A percentile compares a stretch with the other conserved stretches of the same genome.
Conservation (phyloP, 495 filamentous ascomycete species). For the Immersiella caudata region DNA sequence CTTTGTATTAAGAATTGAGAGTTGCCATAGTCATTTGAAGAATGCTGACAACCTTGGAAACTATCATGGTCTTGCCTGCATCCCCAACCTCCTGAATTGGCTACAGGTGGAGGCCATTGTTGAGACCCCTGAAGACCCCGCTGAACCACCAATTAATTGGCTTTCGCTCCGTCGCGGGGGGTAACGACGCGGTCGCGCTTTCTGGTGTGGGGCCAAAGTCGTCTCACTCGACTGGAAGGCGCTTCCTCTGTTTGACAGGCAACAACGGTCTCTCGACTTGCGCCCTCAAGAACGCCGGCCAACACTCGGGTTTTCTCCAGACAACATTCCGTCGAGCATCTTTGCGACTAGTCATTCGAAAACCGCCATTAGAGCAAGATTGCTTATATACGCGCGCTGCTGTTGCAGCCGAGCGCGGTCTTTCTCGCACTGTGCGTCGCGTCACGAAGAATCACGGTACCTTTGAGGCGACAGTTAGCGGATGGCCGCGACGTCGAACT, state of each 20-base stretch:
- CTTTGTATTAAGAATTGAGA: too few species aligned
- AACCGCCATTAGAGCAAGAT: not conserved
- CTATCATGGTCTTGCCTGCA: not conserved
- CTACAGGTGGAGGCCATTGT: not conserved
- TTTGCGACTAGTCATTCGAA: not conserved
- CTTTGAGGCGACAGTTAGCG: not conserved
- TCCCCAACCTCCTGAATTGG: not conserved
- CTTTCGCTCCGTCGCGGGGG: constrained; percentile 35
- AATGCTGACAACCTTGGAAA: not conserved
- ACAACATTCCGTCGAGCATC: not conserved
- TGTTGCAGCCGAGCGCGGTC: not conserved
- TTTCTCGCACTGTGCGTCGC: constrained; percentile 12
- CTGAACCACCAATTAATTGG: not conserved
- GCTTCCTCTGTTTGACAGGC: constrained; percentile 11
- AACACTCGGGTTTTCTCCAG: not conserved
- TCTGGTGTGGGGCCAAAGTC: constrained; percentile 15
- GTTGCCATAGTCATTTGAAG: not conserved
- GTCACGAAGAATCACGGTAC: constrained; percentile 7
- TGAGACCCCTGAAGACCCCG: constrained; percentile 25
- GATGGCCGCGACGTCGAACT: constrained; percentile 23
- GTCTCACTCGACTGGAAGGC: not conserved
- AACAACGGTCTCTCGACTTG: not conserved
- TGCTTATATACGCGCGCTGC: not conserved
- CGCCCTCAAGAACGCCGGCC: not conserved
- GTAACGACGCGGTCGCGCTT: constrained; percentile 42